A percentile compares a stretch with the other conserved stretches of the same genome.
Conservation (phyloP, 1,284 basidiomycete species). For the Irpex sp. region DNA sequence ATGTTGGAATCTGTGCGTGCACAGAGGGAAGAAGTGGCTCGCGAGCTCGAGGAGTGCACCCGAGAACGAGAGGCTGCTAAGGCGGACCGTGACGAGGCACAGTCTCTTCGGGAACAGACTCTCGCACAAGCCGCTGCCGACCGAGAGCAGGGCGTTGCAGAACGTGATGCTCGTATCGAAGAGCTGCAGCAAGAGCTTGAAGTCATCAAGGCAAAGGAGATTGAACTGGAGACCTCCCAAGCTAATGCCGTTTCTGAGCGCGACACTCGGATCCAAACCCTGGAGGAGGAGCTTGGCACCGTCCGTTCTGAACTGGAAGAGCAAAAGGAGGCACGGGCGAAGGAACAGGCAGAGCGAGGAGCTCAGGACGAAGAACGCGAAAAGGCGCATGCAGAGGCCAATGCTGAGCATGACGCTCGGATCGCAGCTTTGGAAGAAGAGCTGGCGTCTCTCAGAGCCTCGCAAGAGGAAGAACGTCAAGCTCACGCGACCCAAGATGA, state of each 20-base stretch:
- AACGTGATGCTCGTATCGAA: slow-evolving; percentile 3
- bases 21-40: slow-evolving; percentile 1
- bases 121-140: slow-evolving; percentile 1
- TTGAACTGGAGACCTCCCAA: background rate
- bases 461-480: slow-evolving; percentile 2
- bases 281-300: slow-evolving; percentile 5
- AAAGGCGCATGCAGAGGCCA: background rate
- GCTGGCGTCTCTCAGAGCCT: background rate
- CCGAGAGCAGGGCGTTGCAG: slow-evolving; percentile 3
- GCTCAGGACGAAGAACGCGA: background rate
- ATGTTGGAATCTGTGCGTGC: slow-evolving; percentile 5
- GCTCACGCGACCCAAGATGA: background rate
- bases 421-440: slow-evolving; percentile 3
- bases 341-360: slow-evolving; percentile 1
- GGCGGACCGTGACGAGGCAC: slow-evolving; percentile 7
- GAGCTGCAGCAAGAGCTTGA: slow-evolving; percentile 4
- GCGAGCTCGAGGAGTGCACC: slow-evolving; percentile 5
- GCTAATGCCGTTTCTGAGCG: slow-evolving; percentile 4
- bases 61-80: slow-evolving; percentile 3
- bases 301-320: slow-evolving; percentile 5
- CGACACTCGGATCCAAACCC: slow-evolving; percentile 1
- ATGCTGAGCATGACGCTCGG: slow-evolving; percentile 1
- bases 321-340: background rate
- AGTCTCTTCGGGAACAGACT: background rate
- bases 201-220: background rate